Base-by-base conservation (phyloP, 805 yeast species). In the Nakazawaea peltata region DNA sequence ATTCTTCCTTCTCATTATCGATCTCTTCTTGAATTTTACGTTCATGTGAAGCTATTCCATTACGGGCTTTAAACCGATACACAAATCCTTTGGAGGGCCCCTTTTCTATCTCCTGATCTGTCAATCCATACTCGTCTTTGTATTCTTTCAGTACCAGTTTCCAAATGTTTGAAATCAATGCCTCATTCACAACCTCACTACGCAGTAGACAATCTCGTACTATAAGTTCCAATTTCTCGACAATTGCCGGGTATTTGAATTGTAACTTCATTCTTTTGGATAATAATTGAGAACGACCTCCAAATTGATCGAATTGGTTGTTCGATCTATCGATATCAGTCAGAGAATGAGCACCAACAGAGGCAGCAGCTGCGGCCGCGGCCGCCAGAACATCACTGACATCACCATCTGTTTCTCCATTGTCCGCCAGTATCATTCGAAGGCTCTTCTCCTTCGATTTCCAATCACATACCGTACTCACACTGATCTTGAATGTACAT, bases 381-480 rank as follows among this genome's bases (percentile, higher is more conserved):
- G n/a, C n/a, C n/a, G n/a, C n/a, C n/a, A n/a, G n/a, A n/a, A n/a
- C n/a, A n/a, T n/a, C n/a, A n/a, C n/a, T n/a, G n/a, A n/a, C n/a
- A n/a, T n/a, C 6, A 10, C 6, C 14, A 19, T 14, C 10, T 16
- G 6, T 12, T 15, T 27, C 19, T 8, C 19, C 19, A 10, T 10
- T 8, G 6, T 13, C 30, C 6, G 5, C 7, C 19, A 8, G 19
- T 10, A 16, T 8, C 6, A 5, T 14, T 27, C 15, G 19, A 27
- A 19, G 15, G 19, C 27, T 16, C n/a, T 5, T 14, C 16, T 37
- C 40, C 15, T 37, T 37, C 14, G 28, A 6, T 19, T 32, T 32
- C 40, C 40, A 37, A 25, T 37, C 40, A 25, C 40, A 32, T 17
- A 37, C 26, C 5, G 40, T 32, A 14, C 33, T 27, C 4, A 32